phyloP scores from a whole-genome alignment of 441 rosid species.

The Bocquillonia castaneifolia region DNA sequence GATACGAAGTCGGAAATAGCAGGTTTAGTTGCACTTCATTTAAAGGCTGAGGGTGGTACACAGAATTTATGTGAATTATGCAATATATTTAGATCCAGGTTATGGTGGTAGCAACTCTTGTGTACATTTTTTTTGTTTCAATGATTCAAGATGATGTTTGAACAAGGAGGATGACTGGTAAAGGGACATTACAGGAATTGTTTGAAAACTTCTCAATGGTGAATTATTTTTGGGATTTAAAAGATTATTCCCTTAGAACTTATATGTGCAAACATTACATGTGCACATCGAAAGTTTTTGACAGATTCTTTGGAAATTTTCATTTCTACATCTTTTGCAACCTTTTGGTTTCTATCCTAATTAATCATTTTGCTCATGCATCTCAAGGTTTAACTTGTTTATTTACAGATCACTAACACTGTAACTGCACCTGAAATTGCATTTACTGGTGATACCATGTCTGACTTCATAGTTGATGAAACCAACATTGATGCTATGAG shows the following conservation, averaged over 20 bases:
- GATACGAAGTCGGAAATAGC: not conserved
- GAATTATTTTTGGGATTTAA: too few relatives aligned
- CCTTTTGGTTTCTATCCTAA: not conserved
- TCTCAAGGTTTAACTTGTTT: conserved; percentile 21
- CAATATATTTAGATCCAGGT: not conserved
- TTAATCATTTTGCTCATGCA: not conserved
- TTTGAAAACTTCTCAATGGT: not conserved
- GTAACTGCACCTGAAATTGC: conserved; percentile 69
- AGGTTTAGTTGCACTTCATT: not conserved
- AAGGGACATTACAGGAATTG: not conserved
- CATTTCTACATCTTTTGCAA: not conserved
- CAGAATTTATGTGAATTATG: not conserved
- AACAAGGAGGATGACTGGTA: not conserved
- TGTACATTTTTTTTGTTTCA: not conserved
- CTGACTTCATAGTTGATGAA: conserved; percentile 66
- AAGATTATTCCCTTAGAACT: too few relatives aligned
- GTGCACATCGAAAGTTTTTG: not conserved
- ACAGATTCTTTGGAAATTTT: not conserved
- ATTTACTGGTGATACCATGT: conserved; percentile 85
- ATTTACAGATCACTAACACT: conserved; percentile 66
- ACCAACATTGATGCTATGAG: conserved; percentile 63
- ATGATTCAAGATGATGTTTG: not conserved
- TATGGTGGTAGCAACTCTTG: not conserved
- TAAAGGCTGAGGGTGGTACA: not conserved
- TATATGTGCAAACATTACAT: not conserved